Evolutionary conservation across 1,139 yeast species (phyloP), one percentile per base, ranked within the genome.

Genomic region (Yamadazyma atlantica): DNA sequence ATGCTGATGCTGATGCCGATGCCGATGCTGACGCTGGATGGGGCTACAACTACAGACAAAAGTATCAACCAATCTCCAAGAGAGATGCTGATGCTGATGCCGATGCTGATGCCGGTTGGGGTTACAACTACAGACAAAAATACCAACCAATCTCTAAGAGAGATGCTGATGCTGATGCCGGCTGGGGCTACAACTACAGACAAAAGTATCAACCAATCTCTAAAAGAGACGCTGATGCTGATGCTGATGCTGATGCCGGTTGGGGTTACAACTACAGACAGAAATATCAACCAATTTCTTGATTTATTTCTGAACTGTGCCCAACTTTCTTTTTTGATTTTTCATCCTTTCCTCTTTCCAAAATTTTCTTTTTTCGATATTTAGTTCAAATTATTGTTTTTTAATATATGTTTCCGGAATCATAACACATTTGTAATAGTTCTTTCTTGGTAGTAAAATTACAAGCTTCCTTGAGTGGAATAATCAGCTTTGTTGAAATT

Each of bases 121-220:
- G 26, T n/a, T 36, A 40, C 42, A 35, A 32, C 34, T 32, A 26
- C 32, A 37, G 34, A 29, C 28, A 31, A 29, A 38, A 38, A 19
- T 38, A 25, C 30, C 43, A 38, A 29, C 43, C 43, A 25, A 40
- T 40, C 15, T 35, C 37, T 11, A 37, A 39, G 25, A 29, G 40
- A 25, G 42, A 36, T n/a, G 42, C 39, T n/a, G 42, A 39, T 25
- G 40, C 44, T 31, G 42, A 43, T 15, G 44, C 43, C 21, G 37
- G 35, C 8, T 36, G 26, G 30, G 12, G 27, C 13, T 42, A 42
- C 43, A 29, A 32, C 22, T 25, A 22, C 24, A 35, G 35, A 29
- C 32, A 35, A 33, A 40, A 32, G 27, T 40, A 29, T 32, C 45
- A 40, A 30, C 45, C 44, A 15, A 38, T 42, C 21, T 30, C 37